These are phyloP conservation scores for Coemansia sp. DNA, from an alignment of 192 early-diverging fungal species.

Conservation along the genomic window DNA sequence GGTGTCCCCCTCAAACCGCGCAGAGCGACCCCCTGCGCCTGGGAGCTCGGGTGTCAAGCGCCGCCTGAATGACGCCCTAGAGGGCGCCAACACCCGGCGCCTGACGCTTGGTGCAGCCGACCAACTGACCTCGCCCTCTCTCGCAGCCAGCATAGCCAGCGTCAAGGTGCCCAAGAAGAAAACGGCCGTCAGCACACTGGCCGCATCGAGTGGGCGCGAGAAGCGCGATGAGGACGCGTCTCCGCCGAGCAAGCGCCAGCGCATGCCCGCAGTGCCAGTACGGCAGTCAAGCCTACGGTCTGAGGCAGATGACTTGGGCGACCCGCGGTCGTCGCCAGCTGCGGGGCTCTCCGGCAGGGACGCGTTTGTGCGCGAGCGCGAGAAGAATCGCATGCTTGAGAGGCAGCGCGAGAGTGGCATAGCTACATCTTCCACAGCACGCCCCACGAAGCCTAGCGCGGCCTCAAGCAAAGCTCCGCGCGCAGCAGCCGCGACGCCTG, in stretches of 20 bases:
- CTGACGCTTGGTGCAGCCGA: neutral
- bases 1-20: neutral
- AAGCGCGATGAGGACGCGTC: conserved; percentile 8
- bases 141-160: conserved; percentile 17
- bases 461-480: neutral
- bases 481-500: neutral
- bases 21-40: conserved; percentile 4
- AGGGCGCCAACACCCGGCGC: neutral
- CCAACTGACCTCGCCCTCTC: neutral
- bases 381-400: conserved; percentile 32
- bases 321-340: neutral
- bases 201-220: conserved; percentile 1
- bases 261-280: neutral
- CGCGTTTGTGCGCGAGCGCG: conserved; percentile 48
- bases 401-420: conserved; percentile 1
- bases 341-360: conserved; percentile 15
- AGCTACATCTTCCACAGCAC: neutral
- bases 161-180: conserved; percentile 48
- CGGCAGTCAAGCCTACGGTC: neutral
- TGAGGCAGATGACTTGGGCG: neutral
- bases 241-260: conserved; percentile 6
- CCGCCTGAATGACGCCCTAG: conserved; percentile 14
- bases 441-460: neutral
- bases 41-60: conserved; percentile 21
- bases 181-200: neutral